Evolutionary conservation across 345 rosid species (phyloP), one percentile per base, ranked within the genome.

Genomic region (Hevea brasiliensis): DNA sequence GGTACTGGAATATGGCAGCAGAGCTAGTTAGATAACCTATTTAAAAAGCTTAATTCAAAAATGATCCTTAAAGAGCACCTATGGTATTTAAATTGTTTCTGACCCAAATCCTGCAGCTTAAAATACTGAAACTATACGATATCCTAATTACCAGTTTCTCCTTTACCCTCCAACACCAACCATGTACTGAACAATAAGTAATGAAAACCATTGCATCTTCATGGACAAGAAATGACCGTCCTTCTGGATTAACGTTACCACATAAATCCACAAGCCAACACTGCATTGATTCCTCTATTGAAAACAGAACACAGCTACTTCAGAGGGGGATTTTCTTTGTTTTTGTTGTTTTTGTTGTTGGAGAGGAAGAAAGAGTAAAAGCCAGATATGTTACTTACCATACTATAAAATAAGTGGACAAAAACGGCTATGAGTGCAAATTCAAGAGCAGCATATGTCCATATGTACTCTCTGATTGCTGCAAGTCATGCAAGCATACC

Each of bases 401-500:
- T 6, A 42, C 70, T 65, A 75, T 89, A 94, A 35, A 90, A 72
- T 37, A 92, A 32, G 77, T 92, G 93, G 69, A 87, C 82, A 45
- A 50, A 62, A 66, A 92, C 64, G 44, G 93, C 95, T 62, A 94
- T 88, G 29, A 89, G 85, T 58, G 89, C 95, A 74, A 94, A 94
- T 79, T 94, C 97, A 8, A 92, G 88, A 68, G 98, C 96, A 44
- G 97, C 98, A 41, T 86, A 92, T 13, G 97, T 89, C 98, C 98
- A 94, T 83, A 89, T 85, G 67, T 88, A 92, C 83, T 92, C 97
- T 84, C 77, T 86, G 73, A 84, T 85, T 50, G 92, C 98, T 94
- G 89, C 85, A 79, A 81, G 57, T 29, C 40, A 56, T 70, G 54
- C 32, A 72, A 63, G 37, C 58, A 2, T 35, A 29, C 24, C 21